Evolutionary conservation across 306 rosid genomes (phyloP), one percentile per base, ranked within the genome.

Genomic region (Psophocarpus tetragonolobus): DNA sequence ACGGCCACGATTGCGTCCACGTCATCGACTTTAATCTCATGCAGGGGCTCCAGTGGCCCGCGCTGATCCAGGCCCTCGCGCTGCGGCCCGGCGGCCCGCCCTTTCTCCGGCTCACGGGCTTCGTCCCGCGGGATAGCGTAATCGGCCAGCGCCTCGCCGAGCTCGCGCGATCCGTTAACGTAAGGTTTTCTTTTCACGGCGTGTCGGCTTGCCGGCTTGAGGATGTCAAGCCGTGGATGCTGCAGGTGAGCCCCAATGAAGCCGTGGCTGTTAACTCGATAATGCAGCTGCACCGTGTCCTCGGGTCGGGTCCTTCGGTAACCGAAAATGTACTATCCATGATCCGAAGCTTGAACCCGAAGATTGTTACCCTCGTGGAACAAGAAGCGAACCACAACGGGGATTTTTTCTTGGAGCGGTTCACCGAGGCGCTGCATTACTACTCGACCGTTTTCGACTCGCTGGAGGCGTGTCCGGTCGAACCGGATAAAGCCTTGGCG

Each of bases 31-130:
- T 94, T 84, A 92, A 90, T 77, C 86, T 92, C 60, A 90, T 90
- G 94, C 98, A 92, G 64, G 98, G 98, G 27, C 79, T 91, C 7
- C 98, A 93, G 73, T 93, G 98, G 98, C 97, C 98, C 23, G 97
- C 97, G 41, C 79, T 93, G 1, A 91, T 93, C 4, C 98, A 93
- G 35, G 97, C 97, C 6, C 85, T 93, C 0, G 98, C 98, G 0
- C 85, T 93, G 3, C 97, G 98, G 1, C 93, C 96, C 3, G 96
- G 98, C 8, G 98, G 98, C 4, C 96, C 98, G 0, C 98, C 98
- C 0, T 26, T 84, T 13, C 85, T 93, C 0, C 80, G 97, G 0
- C 26, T 94, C 3, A 94, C 98, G 8, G 98, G 98, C 81, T n/a
- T n/a, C 80, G 97, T 0, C 26, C 92, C 3, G 92, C 98, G 8